Evolutionary conservation across 2,329 filamentous ascomycete genomes (phyloP).

Genomic region (Fonsecaea monophora): DNA sequence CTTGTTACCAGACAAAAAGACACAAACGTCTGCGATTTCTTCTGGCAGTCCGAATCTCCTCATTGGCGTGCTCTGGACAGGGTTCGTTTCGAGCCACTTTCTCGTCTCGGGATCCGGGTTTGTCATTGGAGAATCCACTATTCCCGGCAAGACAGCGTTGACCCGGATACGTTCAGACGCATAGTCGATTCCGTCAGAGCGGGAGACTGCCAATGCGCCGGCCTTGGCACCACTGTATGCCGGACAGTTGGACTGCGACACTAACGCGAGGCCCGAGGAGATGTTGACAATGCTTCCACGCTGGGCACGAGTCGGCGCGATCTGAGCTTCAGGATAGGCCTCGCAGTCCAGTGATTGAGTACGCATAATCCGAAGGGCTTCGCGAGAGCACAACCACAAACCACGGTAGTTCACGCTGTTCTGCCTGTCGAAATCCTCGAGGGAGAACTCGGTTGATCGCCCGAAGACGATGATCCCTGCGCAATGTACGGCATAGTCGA

Average conservation of each 20-base stretch:
- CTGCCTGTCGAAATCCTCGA: conserved; percentile 60
- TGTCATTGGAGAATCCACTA: conserved; percentile 58
- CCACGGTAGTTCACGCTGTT: conserved; percentile 64
- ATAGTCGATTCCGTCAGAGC: conserved; percentile 47
- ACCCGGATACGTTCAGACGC: conserved; percentile 46
- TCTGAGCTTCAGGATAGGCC: conserved; percentile 46
- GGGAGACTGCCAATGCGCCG: conserved; percentile 54
- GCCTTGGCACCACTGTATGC: conserved; percentile 55
- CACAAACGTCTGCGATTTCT: conserved; percentile 73
- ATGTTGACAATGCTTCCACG: conserved; percentile 61
- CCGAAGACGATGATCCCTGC: conserved; percentile 57
- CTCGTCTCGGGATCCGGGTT: conserved; percentile 22
- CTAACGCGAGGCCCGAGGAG: conserved; percentile 61
- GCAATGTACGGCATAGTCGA: conserved; percentile 65
- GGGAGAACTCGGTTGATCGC: conserved; percentile 55
- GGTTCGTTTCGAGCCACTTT: conserved; percentile 21
- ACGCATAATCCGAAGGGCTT: conserved; percentile 54
- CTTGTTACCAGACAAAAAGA: conserved; percentile 28
- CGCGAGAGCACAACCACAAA: conserved; percentile 57
- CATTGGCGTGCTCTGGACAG: conserved; percentile 45
- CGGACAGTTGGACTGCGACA: conserved; percentile 39
- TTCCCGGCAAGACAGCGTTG: conserved; percentile 51
- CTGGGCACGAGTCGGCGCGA: conserved; percentile 44
- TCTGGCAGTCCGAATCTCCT: conserved; percentile 57
- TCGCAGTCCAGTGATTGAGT: conserved; percentile 48